Conservation (phyloP, 768 basidiomycete species). For the Lentinula lateritia region DNA sequence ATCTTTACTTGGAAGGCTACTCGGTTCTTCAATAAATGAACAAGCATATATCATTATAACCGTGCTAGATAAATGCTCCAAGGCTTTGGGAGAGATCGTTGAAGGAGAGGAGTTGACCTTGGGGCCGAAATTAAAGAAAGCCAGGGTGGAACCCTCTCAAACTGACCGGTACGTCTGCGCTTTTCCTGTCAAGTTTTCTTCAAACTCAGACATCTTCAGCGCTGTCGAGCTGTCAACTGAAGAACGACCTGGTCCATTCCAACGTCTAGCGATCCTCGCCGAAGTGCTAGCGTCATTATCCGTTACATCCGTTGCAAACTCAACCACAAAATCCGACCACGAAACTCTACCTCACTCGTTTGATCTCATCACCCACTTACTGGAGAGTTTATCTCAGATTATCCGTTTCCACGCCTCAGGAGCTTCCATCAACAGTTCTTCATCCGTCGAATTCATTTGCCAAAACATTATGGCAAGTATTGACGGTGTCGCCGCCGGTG, state of each 20-base stretch:
- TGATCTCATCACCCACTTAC: slow-evolving; percentile 62
- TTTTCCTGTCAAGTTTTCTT: slow-evolving; percentile 1
- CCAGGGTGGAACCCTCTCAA: slow-evolving; percentile 49
- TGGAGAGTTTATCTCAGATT: slow-evolving; percentile 69
- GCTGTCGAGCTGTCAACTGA: slow-evolving; percentile 3
- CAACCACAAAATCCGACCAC: not conserved
- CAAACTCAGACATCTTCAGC: not conserved
- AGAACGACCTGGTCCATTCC: slow-evolving; percentile 32
- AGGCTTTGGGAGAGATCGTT: slow-evolving; percentile 42
- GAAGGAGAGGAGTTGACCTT: slow-evolving; percentile 50
- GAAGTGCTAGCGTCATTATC: slow-evolving; percentile 59
- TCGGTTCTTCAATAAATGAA: not conserved
- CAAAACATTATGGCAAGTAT: slow-evolving; percentile 4
- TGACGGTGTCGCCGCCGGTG: not conserved
- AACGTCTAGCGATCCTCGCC: slow-evolving; percentile 50
- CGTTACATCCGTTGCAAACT: not conserved
- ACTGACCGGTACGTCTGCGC: slow-evolving; percentile 10
- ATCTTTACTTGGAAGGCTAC: not conserved
- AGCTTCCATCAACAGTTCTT: not conserved
- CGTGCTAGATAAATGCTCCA: slow-evolving; percentile 40
- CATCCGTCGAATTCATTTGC: not conserved
- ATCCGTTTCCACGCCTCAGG: slow-evolving; percentile 33
- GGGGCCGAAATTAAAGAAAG: slow-evolving; percentile 59
- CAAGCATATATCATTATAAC: not conserved
- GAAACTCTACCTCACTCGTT: slow-evolving; percentile 61